Evolutionary conservation across 352 stramenopile species (phyloP), one percentile per base, ranked within the genome.

Genomic region (Thalassiosira allenii): DNA sequence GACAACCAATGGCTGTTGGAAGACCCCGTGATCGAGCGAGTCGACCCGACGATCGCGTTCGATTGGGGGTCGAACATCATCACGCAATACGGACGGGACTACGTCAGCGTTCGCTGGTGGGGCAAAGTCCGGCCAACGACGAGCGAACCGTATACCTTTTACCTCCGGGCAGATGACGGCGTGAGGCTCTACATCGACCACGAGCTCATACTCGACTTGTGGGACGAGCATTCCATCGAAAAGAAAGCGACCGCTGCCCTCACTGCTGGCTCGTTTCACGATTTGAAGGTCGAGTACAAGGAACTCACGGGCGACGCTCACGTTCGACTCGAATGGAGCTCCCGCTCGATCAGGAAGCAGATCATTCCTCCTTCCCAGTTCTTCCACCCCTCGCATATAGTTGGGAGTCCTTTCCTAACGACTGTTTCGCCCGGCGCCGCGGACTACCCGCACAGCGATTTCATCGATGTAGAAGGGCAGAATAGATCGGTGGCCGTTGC

Each of bases 1-100:
- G 96, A 98, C 70, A 98, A 99, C 72, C 97, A 96, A 76, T 99
- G 96, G 96, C 83, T 99, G 14, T 91, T 98, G 67, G 86, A 91
- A 3, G 34, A 72, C 22, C 95, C 96, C 6, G 93, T 95, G n/a
- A 89, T 98, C 23, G 81, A 92, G 14, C 83, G 94, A 43, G 87
- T 98, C 1, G 96, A 98, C 67, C 54, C 92, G 11, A 87, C 87
- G 29, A 82, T 98, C 27, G 76, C 93, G 14, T 98, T 98, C 70
- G 87, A 98, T 70, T 98, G 95, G 95, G 96, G 96, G 9, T 93
- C 92, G n/a, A 89, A 90, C 17, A 68, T 94, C 27, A 96, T 99
- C 58, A 98, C 96, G 2, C 89, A 93, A 29, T 98, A 96, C 69
- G 95, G 95, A 3, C 88, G 95, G 22, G 96, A 99, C 69, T 98